Percentiles rank a stretch among this genome's conserved stretches.
These are phyloP conservation scores for Pulicaria dysenterica DNA, from an alignment of 129 eudicot species.

Conservation along the genomic window DNA sequence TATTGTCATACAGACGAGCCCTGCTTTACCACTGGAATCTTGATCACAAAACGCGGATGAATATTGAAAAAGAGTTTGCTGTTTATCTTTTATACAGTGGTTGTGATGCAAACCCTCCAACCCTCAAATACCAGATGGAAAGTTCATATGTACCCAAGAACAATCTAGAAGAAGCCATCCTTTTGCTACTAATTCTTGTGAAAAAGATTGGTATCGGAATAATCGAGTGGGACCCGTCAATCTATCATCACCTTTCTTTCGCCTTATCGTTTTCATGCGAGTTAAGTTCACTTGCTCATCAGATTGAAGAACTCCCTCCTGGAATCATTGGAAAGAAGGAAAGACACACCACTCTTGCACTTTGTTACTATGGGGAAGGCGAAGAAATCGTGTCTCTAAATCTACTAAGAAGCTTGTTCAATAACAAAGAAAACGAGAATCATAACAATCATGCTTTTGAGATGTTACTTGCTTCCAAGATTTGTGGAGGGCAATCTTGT, in stretches of 20 bases:
- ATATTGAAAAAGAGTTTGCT: slow-evolving; percentile 75
- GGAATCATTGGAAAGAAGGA: slow-evolving; percentile 61
- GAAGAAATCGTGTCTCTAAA: slow-evolving; percentile 60
- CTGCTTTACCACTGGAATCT: slow-evolving; percentile 86
- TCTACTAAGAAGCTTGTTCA: slow-evolving; percentile 61
- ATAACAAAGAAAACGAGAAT: slow-evolving; percentile 42
- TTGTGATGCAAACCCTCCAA: slow-evolving; percentile 79
- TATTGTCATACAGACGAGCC: slow-evolving; percentile 69
- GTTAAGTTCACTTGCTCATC: slow-evolving; percentile 51
- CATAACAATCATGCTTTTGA: slow-evolving; percentile 45
- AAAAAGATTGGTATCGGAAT: slow-evolving; percentile 44
- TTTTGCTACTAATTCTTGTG: slow-evolving; percentile 66
- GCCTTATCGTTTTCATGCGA: slow-evolving; percentile 68
- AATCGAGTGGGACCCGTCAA: slow-evolving; percentile 83
- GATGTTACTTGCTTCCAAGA: slow-evolving; percentile 74
- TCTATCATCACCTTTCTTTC: slow-evolving; percentile 69
- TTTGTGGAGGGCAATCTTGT: slow-evolving; percentile 47
- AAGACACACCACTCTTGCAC: slow-evolving; percentile 55
- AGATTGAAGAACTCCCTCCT: slow-evolving; percentile 71
- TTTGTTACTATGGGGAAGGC: slow-evolving; percentile 76
- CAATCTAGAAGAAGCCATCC: slow-evolving; percentile 91
- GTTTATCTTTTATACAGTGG: slow-evolving; percentile 85
- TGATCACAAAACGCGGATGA: slow-evolving; percentile 56
- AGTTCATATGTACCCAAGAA: slow-evolving; percentile 76
- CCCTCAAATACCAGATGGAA: slow-evolving; percentile 76